These are phyloP conservation scores for Aureobasidium musti DNA, from an alignment of 2,329 filamentous ascomycete genomes.

Conservation along the genomic window DNA sequence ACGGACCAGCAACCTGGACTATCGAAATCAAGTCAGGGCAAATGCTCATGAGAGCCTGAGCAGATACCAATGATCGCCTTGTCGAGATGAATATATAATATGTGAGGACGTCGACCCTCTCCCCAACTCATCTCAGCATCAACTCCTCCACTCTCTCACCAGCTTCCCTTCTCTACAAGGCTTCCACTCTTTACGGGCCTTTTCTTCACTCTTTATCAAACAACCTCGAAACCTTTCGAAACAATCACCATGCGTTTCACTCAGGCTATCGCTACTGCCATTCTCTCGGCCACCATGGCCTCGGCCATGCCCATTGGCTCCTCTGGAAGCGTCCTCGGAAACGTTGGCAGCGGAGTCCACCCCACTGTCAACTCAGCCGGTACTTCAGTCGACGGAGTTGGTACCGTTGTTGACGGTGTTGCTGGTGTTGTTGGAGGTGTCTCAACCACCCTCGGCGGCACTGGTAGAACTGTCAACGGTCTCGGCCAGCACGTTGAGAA, in stretches of 20 bases:
- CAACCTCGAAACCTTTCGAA: background rate
- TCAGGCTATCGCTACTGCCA: slow-evolving; percentile 16
- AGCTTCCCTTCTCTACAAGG: background rate
- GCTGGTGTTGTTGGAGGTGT: slow-evolving; percentile 6
- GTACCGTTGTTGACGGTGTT: slow-evolving; percentile 6
- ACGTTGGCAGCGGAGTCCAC: slow-evolving; percentile 1
- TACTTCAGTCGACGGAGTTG: background rate
- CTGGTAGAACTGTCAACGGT: background rate
- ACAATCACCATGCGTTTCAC: slow-evolving; percentile 13
- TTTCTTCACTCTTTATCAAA: background rate
- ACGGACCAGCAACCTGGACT: slow-evolving; percentile 11
- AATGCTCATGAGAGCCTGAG: background rate
- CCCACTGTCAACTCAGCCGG: background rate
- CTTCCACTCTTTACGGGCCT: slow-evolving; percentile 15
- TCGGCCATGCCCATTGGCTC: slow-evolving; percentile 2
- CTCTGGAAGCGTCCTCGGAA: slow-evolving; percentile 11
- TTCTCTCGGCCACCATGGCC: background rate
- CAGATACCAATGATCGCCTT: background rate
- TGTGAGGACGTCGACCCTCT: background rate
- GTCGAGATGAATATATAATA: slow-evolving; percentile 16
- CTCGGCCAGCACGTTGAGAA: background rate
- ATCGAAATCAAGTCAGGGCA: background rate
- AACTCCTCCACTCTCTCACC: slow-evolving; percentile 3
- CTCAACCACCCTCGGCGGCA: background rate
- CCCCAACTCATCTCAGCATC: background rate